phyloP scores from a whole-genome alignment of 371 early-diverging fungal genomes.

The Apophysomyces trapeziformis region DNA sequence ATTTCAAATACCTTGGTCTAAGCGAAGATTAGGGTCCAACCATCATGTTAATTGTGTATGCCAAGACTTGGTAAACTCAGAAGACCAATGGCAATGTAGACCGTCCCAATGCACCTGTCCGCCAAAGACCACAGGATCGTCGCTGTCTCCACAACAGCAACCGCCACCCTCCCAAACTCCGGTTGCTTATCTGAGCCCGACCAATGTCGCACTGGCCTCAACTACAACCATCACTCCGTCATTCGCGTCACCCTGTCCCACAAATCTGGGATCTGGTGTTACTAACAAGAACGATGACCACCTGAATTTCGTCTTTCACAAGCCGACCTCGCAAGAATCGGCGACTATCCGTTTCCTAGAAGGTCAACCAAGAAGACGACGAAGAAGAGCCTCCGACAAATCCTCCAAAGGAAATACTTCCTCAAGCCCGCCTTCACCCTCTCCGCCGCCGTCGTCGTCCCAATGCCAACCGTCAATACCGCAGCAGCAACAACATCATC shows the following conservation, averaged over 20 bases:
- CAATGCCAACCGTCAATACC: too few relatives aligned
- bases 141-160: neutral
- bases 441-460: neutral
- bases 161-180: neutral
- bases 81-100: slow-evolving; percentile 8
- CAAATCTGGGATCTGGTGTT: slow-evolving; percentile 3
- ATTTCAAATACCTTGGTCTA: neutral
- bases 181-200: slow-evolving; percentile 3
- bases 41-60: neutral
- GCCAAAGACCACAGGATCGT: slow-evolving; percentile 14
- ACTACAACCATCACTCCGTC: slow-evolving; percentile 5
- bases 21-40: neutral
- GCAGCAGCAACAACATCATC: too few relatives aligned
- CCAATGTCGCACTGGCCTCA: slow-evolving; percentile 18
- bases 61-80: slow-evolving; percentile 12
- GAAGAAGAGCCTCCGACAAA: slow-evolving; percentile 10
- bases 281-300: slow-evolving; percentile 4
- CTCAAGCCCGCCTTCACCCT: neutral
- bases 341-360: slow-evolving; percentile 11
- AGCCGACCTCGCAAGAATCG: slow-evolving; percentile 6
- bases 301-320: slow-evolving; percentile 29
- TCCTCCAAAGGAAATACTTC: neutral
- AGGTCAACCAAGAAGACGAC: slow-evolving; percentile 12
- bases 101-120: slow-evolving; percentile 10
- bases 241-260: slow-evolving; percentile 34